phyloP scores from a whole-genome alignment of 345 rosid species.

The Melaleuca alternifolia region DNA sequence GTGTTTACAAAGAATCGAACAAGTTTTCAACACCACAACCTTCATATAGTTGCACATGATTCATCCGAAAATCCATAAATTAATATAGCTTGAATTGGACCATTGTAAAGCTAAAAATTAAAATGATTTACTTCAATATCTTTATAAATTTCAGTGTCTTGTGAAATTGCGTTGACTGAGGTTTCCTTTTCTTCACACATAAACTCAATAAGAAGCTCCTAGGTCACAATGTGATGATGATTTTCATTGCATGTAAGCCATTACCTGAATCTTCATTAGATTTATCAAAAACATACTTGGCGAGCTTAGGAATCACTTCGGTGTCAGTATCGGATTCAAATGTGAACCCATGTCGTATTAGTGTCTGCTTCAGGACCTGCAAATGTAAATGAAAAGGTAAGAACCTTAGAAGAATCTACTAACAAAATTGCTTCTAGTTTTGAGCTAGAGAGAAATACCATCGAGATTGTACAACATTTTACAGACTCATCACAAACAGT shows the following conservation, averaged over 20 bases:
- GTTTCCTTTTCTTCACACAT: not conserved
- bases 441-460: not conserved
- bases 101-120: not conserved
- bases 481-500: not conserved
- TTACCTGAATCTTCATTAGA: constrained; percentile 43
- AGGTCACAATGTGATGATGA: not conserved
- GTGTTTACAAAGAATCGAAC: not conserved
- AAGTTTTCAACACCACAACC: not conserved
- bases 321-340: constrained; percentile 94
- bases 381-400: not conserved
- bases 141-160: not conserved
- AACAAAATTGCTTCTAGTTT: not conserved
- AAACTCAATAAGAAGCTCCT: not conserved
- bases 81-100: not conserved
- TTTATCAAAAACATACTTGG: constrained; percentile 78
- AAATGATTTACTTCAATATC: not conserved
- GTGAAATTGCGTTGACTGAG: not conserved
- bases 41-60: not conserved
- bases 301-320: constrained; percentile 96
- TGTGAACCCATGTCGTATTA: constrained; percentile 73
- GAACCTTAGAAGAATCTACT: not conserved
- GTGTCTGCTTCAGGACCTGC: constrained; percentile 70
- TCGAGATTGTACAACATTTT: not conserved
- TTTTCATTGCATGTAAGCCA: not conserved
- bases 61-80: not conserved